Conservation (phyloP, 139 green algal species). For the Chlamydomonas schloesseri region DNA sequence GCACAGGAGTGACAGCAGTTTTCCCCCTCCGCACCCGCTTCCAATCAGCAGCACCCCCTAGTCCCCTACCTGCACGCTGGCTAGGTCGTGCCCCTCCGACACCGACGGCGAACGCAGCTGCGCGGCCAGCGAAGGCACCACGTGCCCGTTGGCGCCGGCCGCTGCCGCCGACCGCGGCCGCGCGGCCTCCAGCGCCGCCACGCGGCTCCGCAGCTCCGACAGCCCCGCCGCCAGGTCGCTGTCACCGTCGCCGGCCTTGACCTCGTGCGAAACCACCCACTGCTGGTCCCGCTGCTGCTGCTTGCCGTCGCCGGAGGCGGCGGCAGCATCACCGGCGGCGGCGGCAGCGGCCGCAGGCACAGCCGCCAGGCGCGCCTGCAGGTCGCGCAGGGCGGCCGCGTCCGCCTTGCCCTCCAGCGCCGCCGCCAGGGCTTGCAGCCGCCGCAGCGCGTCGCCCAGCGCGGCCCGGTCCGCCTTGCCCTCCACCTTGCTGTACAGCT, state of each 20-base stretch:
- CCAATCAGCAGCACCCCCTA: no score
- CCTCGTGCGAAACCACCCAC: slow-evolving; percentile 28
- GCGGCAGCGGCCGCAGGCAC: background rate
- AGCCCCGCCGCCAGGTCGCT: background rate
- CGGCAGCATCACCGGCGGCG: background rate
- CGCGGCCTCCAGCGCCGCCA: background rate
- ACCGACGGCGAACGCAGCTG: background rate
- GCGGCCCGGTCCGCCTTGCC: slow-evolving; percentile 26
- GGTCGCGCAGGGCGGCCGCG: background rate
- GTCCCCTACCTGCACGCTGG: no score
- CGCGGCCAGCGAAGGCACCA: background rate
- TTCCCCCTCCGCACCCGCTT: no score
- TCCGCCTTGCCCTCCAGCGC: slow-evolving; percentile 32
- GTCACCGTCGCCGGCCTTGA: background rate
- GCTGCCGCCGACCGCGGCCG: background rate
- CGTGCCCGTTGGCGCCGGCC: no score
- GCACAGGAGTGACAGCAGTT: no score
- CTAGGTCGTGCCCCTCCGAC: no score
- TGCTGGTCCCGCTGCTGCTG: slow-evolving; percentile 20
- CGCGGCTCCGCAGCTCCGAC: slow-evolving; percentile 6
- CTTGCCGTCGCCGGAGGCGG: background rate
- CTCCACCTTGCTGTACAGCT: slow-evolving; percentile 16
- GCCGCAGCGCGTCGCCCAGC: slow-evolving; percentile 23
- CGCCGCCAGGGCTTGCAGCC: slow-evolving; percentile 17
- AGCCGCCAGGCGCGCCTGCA: background rate